Conservation (phyloP, 306 rosid species). For the Rosa chinensis region DNA sequence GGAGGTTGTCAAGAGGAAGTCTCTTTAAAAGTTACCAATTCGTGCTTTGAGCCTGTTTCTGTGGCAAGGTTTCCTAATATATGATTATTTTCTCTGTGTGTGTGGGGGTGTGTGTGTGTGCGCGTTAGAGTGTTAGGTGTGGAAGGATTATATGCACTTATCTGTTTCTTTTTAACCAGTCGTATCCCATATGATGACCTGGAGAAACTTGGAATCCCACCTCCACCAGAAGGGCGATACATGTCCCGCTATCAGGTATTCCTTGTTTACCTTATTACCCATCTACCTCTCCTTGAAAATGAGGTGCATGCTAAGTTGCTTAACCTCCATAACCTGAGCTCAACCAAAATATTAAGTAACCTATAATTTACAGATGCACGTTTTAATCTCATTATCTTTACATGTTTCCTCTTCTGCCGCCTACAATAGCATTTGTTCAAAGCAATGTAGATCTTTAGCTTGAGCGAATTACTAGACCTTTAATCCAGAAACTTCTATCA, state of each 20-base stretch:
- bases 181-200: conserved; percentile 74
- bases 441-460: background rate
- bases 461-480: background rate
- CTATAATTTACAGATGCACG: background rate
- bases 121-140: too few species aligned
- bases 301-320: background rate
- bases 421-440: background rate
- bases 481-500: background rate
- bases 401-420: background rate
- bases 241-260: conserved; percentile 77
- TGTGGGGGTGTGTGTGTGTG: too few species aligned
- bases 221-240: conserved; percentile 91
- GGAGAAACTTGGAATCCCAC: conserved; percentile 82
- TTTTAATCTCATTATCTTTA: background rate
- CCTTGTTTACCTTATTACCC: conserved; percentile 12
- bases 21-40: background rate
- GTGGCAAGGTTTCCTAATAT: background rate
- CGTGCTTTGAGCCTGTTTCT: background rate
- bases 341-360: background rate
- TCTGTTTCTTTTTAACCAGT: conserved; percentile 37
- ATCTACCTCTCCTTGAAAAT: background rate
- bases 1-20: background rate
- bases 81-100: too few species aligned
- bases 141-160: background rate
- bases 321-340: background rate